Evolutionary conservation across 306 rosid species (phyloP), one percentile per base, ranked within the genome.

Genomic region (Pterocarpus macrocarpus): DNA sequence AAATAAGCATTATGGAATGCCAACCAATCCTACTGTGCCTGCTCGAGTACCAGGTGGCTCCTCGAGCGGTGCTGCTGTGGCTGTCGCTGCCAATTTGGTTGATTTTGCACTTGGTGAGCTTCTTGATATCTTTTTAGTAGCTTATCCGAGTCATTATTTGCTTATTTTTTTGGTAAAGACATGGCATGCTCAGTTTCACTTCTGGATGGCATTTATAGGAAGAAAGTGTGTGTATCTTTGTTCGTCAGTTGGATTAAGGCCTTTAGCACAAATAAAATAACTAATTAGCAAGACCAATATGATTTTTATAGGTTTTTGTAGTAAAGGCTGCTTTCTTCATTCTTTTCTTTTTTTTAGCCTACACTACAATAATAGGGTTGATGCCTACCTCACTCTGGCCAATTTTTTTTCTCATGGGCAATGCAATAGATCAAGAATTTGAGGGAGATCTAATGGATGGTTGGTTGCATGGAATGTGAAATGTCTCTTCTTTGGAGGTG

Each of bases 51-150:
- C 99, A 1, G 99, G 99, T 59, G 99, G 98, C 68, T 85, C 97
- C 68, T 96, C 97, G 34, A 84, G 99, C 78, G 99, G 98, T 73
- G 94, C 97, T 77, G 96, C 99, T 7, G 98, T 93, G 22, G 97
- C 97, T 65, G 98, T 96, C 76, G 98, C 98, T 64, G 94, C 97
- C 50, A 80, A 88, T 86, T 88, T 96, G 49, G 97, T 85, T 69
- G 97, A 92, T 86, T 96, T 96, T 80, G 86, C 98, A 3, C 53
- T 96, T 73, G 99, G 99, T 95, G 70, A 83, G 94, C 75, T 82
- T 82, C 82, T 64, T 69, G 38, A 34, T 74, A 36, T 39, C 16
- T 7, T 45, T 57, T 73, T 15, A 32, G 43, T 67, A 44, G 61
- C 35, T 71, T 16, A 28, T 39, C 14, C 8, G 55, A 32, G 47